Evolutionary conservation across 2,329 filamentous ascomycete genomes (phyloP).

Genomic region (Colletotrichum nymphaeae): DNA sequence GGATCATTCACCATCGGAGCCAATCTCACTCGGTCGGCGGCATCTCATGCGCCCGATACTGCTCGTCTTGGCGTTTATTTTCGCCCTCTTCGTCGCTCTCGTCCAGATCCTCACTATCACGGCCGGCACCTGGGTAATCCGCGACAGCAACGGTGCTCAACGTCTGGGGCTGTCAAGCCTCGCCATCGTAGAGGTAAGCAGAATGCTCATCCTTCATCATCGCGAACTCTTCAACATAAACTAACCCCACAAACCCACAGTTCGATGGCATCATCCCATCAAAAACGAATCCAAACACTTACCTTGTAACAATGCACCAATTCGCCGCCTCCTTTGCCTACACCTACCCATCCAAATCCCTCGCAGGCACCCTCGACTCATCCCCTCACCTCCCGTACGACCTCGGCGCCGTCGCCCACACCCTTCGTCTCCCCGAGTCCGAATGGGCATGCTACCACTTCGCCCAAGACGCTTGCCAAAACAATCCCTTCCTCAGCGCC

Average conservation of each 20-base stretch:
- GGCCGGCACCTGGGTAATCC: conserved; percentile 24
- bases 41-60: conserved; percentile 6
- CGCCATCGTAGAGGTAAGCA: conserved; percentile 17
- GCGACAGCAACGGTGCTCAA: background rate
- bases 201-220: too few relatives aligned
- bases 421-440: conserved; percentile 3
- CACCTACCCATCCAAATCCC: conserved; percentile 23
- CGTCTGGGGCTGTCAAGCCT: conserved; percentile 17
- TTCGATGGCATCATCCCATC: conserved; percentile 33
- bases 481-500: conserved; percentile 24
- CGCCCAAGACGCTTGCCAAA: conserved; percentile 12
- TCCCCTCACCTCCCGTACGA: conserved; percentile 20
- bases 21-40: background rate
- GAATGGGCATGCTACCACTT: conserved; percentile 30
- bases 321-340: conserved; percentile 32
- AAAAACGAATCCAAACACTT: background rate
- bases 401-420: conserved; percentile 24
- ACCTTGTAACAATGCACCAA: conserved; percentile 30
- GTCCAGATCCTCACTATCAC: conserved; percentile 20
- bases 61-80: background rate
- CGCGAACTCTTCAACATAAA: too few relatives aligned
- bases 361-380: conserved; percentile 10
- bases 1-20: background rate
- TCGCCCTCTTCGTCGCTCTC: background rate
- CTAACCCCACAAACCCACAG: background rate